phyloP scores from a whole-genome alignment of 371 early-diverging fungal genomes.

The Mortierella sp. region DNA sequence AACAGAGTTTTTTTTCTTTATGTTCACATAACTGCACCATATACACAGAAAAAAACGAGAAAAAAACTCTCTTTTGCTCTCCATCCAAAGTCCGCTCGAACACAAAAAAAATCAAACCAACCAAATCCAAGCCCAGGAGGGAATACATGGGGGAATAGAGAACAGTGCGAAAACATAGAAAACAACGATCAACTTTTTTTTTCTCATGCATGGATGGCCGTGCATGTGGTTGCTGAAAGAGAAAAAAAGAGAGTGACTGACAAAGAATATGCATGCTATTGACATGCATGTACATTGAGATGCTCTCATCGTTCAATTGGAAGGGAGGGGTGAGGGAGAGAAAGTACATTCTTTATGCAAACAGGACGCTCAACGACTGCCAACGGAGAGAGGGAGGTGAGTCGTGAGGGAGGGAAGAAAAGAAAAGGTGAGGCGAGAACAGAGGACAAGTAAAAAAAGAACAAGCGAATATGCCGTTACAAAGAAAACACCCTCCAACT shows the following conservation, averaged over 20 bases:
- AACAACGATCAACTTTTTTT: neutral
- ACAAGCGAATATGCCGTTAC: neutral
- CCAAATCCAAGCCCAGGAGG: conserved; percentile 2
- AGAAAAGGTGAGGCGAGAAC: neutral
- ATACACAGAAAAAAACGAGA: neutral
- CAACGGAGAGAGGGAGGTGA: neutral
- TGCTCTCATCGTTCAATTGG: neutral
- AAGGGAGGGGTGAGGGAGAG: neutral
- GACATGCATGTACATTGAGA: neutral
- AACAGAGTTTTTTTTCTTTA: neutral
- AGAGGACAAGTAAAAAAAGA: neutral
- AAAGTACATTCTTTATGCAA: neutral
- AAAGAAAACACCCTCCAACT: no score
- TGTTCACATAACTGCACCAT: neutral
- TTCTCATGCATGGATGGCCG: neutral
- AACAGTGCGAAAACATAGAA: neutral
- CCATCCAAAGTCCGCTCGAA: neutral
- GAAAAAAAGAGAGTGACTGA: neutral
- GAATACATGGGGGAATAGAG: neutral
- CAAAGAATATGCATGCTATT: conserved; percentile 9
- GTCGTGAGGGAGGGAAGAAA: neutral
- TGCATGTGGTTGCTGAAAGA: neutral
- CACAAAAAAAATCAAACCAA: neutral
- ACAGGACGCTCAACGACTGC: neutral
- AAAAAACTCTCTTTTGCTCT: neutral